A percentile compares a stretch with the other conserved stretches of the same genome.
phyloP scores from a whole-genome alignment of 441 rosid species.

The Syzygium malaccense region DNA sequence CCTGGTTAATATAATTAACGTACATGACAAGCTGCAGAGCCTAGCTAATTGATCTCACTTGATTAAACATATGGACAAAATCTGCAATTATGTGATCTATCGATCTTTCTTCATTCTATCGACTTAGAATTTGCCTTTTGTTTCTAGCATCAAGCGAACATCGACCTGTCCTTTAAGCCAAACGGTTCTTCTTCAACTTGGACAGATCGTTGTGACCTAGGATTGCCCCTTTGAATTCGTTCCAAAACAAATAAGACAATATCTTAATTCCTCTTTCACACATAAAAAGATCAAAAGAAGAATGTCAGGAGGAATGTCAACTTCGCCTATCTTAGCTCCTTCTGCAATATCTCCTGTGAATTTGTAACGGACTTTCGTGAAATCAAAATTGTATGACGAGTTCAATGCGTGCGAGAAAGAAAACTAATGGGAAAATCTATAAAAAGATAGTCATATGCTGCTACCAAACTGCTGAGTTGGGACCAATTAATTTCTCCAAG shows the following conservation, averaged over 20 bases:
- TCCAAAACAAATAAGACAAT: neutral
- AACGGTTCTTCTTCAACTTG: neutral
- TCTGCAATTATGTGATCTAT: neutral
- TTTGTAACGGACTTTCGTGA: neutral
- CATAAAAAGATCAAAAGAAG: neutral
- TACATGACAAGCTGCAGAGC: neutral
- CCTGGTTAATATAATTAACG: neutral
- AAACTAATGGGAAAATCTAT: neutral
- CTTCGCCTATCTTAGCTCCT: neutral
- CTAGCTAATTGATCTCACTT: neutral
- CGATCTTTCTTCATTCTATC: neutral
- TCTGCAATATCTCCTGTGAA: neutral
- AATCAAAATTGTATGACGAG: neutral
- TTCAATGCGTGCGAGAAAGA: neutral
- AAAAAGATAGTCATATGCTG: neutral
- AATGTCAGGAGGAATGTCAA: neutral
- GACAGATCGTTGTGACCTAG: neutral
- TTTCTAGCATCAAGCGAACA: neutral
- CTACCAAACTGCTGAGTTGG: too few species aligned
- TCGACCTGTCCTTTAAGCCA: neutral
- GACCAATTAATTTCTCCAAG: too few species aligned
- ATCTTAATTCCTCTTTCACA: neutral
- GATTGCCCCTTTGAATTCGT: neutral
- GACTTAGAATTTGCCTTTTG: neutral
- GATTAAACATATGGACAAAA: neutral